Base-by-base conservation (phyloP, 106 monocot species). In the Gastrodia elata region DNA sequence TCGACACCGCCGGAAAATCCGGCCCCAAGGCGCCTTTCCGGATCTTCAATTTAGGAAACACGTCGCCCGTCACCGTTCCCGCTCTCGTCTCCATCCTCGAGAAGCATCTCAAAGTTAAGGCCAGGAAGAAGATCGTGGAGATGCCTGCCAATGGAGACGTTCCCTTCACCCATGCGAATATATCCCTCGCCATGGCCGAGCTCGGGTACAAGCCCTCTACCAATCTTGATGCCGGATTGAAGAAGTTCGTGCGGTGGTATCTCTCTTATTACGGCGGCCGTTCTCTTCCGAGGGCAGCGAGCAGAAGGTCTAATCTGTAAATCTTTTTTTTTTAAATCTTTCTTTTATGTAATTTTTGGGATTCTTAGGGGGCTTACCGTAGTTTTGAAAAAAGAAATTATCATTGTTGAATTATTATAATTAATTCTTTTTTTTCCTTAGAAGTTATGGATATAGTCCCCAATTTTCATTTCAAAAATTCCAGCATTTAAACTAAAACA, bases 171-270 rank as follows among this genome's bases (percentile, higher is more conserved):
- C 78, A 78, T 42, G 78, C 78, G 13, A 78, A 78, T 20, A 78
- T 78, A 3, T 64, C 72, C 7, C 48, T n/a, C 11, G 78, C 78
- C 33, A 78, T 44, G 78, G 27, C 48, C 3, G 72, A 78, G 24
- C 49, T 78, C 22, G 72, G 78, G 25, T 78, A 78, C 72, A 78
- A 78, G 72, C 78, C 78, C 6, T 48, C 65, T 8, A 78, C 78
- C 13, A 78, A 78, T 48, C 34, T 78, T 35, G 78, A 78, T 3
- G 46, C 65, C 10, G 78, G 78, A 20, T 18, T 78, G 72, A 73
- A 67, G 78, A 78, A 78, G 25, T 78, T 78, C 61, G 78, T 78
- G 33, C 72, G 73, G 35, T 78, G 78, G 78, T 78, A 78, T 61
- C 38, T 78, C 26, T 72, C 72, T 34, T 78, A 78, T 65, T 78